Base-by-base conservation (phyloP, 2,329 filamentous ascomycete species). In the Huntiella savannae region DNA sequence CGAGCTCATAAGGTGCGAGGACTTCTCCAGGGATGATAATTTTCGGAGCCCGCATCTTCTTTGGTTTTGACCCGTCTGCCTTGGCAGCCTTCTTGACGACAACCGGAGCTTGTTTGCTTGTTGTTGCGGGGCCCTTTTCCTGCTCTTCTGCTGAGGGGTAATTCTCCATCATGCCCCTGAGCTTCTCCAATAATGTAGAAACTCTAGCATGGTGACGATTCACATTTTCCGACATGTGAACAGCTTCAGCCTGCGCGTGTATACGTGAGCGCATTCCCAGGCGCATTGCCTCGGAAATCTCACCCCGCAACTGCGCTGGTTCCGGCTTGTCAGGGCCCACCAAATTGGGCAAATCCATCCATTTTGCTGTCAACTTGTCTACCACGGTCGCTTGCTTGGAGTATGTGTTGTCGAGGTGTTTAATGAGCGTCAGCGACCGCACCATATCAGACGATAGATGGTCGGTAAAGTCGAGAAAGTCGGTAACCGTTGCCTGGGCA, bases 401-500 rank as follows among this genome's bases (percentile, higher is more conserved):
- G 53, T 79, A 77, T 12, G 60, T 65, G 52, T 69, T 58, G 57
- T 80, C 76, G 45, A 81, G 73, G 52, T 78, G 70, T 45, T 72
- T 70, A 50, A 82, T 76, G 34, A 80, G 64, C 3, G 73, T 77
- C 39, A 81, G 62, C 17, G 77, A 80, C 48, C 77, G 73, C 51
- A 70, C 65, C 54, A 81, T 70, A 56, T 81, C 77, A 43, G 75
- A 73, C 8, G 77, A 75, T 1, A 81, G 68, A 59, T 80, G 78
- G 58, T 82, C 77, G 53, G 75, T 79, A 53, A 76, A 77, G 57
- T 80, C 76, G 57, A 80, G 70, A 56, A 79, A 80, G 58, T 80
- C 76, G 50, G 73, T 78, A 13, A 79, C 70, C n/a, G 75, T 79
- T 5, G 77, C 75, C 54, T 79, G 75, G 19, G 74, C 74, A 62